Conservation (phyloP, 129 eudicot species). For the Artemisia tridentata region DNA sequence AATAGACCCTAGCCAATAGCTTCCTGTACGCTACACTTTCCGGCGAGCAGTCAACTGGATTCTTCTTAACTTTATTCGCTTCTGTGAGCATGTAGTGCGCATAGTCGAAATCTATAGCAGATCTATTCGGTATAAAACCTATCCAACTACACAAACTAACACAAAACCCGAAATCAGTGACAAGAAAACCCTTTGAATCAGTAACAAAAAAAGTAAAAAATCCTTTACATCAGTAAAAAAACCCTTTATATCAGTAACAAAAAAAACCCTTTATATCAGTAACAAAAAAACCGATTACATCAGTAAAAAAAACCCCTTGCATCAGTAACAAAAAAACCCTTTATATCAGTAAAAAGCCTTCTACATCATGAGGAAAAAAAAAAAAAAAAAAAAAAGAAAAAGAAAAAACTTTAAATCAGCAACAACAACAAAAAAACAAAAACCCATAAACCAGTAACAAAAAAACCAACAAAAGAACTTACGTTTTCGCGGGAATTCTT, state of each 20-base stretch:
- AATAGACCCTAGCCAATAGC: constrained; percentile 68
- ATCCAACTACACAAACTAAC: constrained; percentile 57
- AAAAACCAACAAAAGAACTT: too few relatives aligned
- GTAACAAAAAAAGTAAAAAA: neutral
- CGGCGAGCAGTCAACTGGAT: constrained; percentile 63
- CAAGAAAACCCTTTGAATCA: neutral
- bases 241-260: too few relatives aligned
- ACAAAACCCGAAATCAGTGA: neutral
- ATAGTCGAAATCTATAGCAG: constrained; percentile 86
- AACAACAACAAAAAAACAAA: neutral
- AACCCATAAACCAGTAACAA: neutral
- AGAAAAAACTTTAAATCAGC: too few relatives aligned
- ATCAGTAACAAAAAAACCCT: too few relatives aligned
- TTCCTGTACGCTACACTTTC: constrained; percentile 81
- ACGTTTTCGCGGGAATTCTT: too few relatives aligned
- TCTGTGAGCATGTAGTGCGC: constrained; percentile 86
- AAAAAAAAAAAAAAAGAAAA: too few relatives aligned
- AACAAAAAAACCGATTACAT: too few relatives aligned
- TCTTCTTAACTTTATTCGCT: constrained; percentile 74
- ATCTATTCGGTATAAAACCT: constrained; percentile 85
- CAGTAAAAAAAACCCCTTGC: too few relatives aligned
- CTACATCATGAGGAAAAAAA: too few relatives aligned
- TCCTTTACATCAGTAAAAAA: neutral
- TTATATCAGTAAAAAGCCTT: too few relatives aligned
- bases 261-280: too few relatives aligned